Percentiles rank a stretch among this genome's conserved stretches.
These are phyloP conservation scores for Aspergillus clavatus DNA, from an alignment of 2,329 filamentous ascomycete genomes.

Conservation along the genomic window DNA sequence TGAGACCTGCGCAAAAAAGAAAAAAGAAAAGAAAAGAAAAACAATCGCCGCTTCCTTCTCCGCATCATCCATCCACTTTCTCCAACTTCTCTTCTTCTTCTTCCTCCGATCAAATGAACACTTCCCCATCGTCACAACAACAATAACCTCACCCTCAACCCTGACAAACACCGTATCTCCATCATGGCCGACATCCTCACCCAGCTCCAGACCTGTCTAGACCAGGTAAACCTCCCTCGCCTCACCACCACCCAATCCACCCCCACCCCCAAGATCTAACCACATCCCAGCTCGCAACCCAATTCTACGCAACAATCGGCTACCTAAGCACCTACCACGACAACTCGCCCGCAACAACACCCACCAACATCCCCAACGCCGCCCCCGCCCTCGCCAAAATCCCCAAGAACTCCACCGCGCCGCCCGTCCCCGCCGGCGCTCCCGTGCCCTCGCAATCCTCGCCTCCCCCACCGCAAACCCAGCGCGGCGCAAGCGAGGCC, in stretches of 20 bases:
- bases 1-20: not conserved
- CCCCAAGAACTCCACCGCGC: constrained; percentile 36
- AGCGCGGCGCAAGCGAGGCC: constrained; percentile 10
- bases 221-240: constrained; percentile 35
- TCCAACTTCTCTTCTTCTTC: no score
- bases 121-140: not conserved
- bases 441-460: constrained; percentile 18
- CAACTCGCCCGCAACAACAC: constrained; percentile 36
- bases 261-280: constrained; percentile 2
- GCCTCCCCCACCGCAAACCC: constrained; percentile 14
- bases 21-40: no score
- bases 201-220: constrained; percentile 48
- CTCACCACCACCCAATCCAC: not conserved
- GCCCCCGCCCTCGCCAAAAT: constrained; percentile 39
- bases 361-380: constrained; percentile 27
- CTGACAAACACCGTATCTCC: not conserved
- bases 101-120: no score
- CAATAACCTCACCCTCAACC: not conserved
- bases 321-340: constrained; percentile 46
- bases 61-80: not conserved
- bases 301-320: constrained; percentile 49
- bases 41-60: no score
- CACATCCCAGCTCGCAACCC: constrained; percentile 42
- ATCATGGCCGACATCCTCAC: constrained; percentile 46
- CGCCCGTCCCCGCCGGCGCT: constrained; percentile 29